These are phyloP conservation scores for Gonapodya prolifera DNA, from an alignment of 192 early-diverging fungal genomes.

Conservation along the genomic window DNA sequence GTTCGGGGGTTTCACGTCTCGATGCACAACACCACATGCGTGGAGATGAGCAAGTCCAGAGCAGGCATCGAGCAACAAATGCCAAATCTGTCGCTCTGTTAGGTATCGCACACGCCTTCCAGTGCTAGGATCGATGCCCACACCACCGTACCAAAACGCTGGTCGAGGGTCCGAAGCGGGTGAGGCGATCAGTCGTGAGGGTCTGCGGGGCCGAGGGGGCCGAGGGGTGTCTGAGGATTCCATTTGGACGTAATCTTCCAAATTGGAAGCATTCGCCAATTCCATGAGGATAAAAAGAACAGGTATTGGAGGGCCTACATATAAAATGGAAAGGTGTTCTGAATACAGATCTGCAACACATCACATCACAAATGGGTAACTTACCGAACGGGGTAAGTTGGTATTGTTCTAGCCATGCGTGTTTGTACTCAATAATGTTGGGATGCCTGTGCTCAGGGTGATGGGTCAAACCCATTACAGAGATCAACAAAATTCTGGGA, in stretches of 20 bases:
- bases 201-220: background rate
- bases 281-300: slow-evolving; percentile 93
- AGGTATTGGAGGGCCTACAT: slow-evolving; percentile 66
- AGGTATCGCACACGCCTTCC: slow-evolving; percentile 19
- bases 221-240: no score
- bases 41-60: slow-evolving; percentile 84
- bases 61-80: slow-evolving; percentile 82
- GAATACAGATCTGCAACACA: slow-evolving; percentile 4
- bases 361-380: slow-evolving; percentile 3
- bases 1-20: slow-evolving; percentile 91
- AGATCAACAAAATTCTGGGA: slow-evolving; percentile 61
- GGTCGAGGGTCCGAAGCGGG: background rate
- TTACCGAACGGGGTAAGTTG: slow-evolving; percentile 29
- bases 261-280: slow-evolving; percentile 73
- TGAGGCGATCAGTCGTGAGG: background rate
- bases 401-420: slow-evolving; percentile 86
- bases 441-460: background rate
- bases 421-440: slow-evolving; percentile 62
- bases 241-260: slow-evolving; percentile 79
- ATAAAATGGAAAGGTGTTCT: slow-evolving; percentile 3
- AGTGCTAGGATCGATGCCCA: background rate
- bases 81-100: slow-evolving; percentile 60
- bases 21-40: slow-evolving; percentile 75
- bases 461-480: background rate
- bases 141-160: background rate